Conservation (phyloP, 495 filamentous ascomycete species). For the Hypoxylon rickii region DNA sequence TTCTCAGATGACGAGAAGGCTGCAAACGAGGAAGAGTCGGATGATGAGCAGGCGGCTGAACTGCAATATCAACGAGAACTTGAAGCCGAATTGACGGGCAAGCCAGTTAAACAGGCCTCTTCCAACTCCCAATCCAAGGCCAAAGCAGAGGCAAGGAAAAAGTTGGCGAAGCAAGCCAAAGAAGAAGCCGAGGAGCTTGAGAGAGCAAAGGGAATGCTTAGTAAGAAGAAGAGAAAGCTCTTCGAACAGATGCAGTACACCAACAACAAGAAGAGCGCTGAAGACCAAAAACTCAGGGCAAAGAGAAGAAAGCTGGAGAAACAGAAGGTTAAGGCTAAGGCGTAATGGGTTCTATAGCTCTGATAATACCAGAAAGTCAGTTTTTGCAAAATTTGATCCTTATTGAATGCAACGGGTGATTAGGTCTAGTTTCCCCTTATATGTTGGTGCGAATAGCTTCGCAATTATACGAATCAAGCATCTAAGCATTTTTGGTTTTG, state of each 20-base stretch:
- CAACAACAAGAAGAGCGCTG: conserved; percentile 81
- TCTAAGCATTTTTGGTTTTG: no score
- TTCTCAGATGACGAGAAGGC: conserved; percentile 48
- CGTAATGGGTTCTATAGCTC: conserved; percentile 30
- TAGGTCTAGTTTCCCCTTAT: no score
- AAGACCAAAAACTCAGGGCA: conserved; percentile 70
- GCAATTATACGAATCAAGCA: no score
- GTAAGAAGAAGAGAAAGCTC: conserved; percentile 86
- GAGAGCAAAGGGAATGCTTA: conserved; percentile 90
- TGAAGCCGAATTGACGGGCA: conserved; percentile 79
- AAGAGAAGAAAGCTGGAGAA: conserved; percentile 92
- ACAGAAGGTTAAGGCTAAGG: conserved; percentile 45
- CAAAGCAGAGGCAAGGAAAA: conserved; percentile 66
- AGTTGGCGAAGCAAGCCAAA: conserved; percentile 67
- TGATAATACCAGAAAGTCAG: conserved; percentile 36
- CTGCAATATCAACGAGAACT: conserved; percentile 79
- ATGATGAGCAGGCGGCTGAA: conserved; percentile 54
- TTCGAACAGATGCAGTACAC: conserved; percentile 90
- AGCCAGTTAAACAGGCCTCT: conserved; percentile 46
- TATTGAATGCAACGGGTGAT: background rate
- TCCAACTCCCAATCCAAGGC: conserved; percentile 61
- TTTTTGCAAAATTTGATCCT: conserved; percentile 4
- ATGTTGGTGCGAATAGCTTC: conserved; percentile 8
- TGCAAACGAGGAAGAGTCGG: conserved; percentile 46
- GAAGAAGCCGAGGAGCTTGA: conserved; percentile 84